phyloP scores from a whole-genome alignment of 2,329 filamentous ascomycete species.

The Verticillium albo-atrum region DNA sequence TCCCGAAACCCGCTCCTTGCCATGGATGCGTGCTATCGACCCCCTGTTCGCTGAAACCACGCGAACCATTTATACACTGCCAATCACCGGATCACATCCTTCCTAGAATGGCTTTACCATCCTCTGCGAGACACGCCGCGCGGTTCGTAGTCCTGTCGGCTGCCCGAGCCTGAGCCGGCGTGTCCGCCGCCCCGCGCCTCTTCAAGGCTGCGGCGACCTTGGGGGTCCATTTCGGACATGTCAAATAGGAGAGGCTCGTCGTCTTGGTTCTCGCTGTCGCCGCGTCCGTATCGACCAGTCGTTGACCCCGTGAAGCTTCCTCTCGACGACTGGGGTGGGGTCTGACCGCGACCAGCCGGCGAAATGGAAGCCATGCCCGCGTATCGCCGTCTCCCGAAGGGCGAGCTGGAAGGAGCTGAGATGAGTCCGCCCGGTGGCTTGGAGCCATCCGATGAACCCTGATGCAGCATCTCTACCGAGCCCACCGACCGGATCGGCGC shows the following conservation, averaged over 20 bases:
- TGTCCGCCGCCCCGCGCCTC: slow-evolving; percentile 39
- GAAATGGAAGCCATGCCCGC: slow-evolving; percentile 29
- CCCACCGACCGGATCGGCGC: slow-evolving; percentile 34
- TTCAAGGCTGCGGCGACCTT: slow-evolving; percentile 54
- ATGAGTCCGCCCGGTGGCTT: slow-evolving; percentile 42
- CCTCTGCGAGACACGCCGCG: slow-evolving; percentile 29
- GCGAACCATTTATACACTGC: neutral
- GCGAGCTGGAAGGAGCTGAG: slow-evolving; percentile 35
- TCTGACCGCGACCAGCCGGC: slow-evolving; percentile 29
- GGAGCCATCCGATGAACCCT: slow-evolving; percentile 36
- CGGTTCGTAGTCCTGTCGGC: slow-evolving; percentile 34
- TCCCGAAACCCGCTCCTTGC: neutral
- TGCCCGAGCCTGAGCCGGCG: slow-evolving; percentile 27
- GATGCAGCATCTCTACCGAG: slow-evolving; percentile 33
- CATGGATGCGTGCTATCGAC: neutral
- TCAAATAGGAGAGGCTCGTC: slow-evolving; percentile 70
- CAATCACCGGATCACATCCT: neutral
- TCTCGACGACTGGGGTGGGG: slow-evolving; percentile 38
- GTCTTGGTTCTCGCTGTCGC: slow-evolving; percentile 48
- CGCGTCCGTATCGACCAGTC: slow-evolving; percentile 29
- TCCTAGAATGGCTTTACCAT: slow-evolving; percentile 19
- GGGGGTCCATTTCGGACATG: slow-evolving; percentile 65
- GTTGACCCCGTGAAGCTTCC: slow-evolving; percentile 39
- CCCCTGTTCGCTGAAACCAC: neutral
- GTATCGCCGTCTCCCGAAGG: slow-evolving; percentile 43